Evolutionary conservation across 129 eudicot species (phyloP), one percentile per base, ranked within the genome.

Genomic region (Helianthus tuberosus): DNA sequence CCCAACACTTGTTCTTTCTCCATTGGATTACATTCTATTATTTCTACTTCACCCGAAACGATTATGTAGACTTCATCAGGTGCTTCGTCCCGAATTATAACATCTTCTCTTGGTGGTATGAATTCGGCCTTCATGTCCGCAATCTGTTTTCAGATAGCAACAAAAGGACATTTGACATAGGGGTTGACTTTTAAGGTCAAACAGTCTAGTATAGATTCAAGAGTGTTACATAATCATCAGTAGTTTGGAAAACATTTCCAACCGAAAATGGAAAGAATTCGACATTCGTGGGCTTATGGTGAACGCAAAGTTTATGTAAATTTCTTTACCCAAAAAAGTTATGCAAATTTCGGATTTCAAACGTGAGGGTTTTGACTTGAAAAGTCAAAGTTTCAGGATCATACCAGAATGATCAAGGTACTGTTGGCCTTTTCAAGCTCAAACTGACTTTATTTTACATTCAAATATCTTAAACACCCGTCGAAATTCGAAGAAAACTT

Each of bases 71-170:
- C 85, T 51, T 94, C 98, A 47, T 90, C 98, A 0, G 98, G 87
- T 20, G 96, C 84, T 72, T 94, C 97, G 13, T 94, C 90, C 68
- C 86, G 93, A 64, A 94, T 63, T 49, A 90, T 86, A 7, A 94
- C 95, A 67, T 94, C 98, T 82, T 94, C 98, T 74, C 91, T 77
- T 36, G 98, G 98, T 5, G 98, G 97, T 43, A 90, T 77, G 80
- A 81, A 94, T 68, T 94, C 98, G 0, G 98, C 97, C 74, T 85
- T 90, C 96, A 90, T 86, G 66, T 86, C 96, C 5, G 86, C 81
- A 50, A 90, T 96, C 98, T 89, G 75, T 44, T 67, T 35, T 6
- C 6, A 5, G 1, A 58, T 17, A 11, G 43, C 29, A 9, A 35
- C 15, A 48, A 4, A 39, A 64, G 43, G 10, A 27, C 48, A 58